Base-by-base conservation (phyloP, 2,329 filamentous ascomycete species). In the Rasamsonia emersonii region DNA sequence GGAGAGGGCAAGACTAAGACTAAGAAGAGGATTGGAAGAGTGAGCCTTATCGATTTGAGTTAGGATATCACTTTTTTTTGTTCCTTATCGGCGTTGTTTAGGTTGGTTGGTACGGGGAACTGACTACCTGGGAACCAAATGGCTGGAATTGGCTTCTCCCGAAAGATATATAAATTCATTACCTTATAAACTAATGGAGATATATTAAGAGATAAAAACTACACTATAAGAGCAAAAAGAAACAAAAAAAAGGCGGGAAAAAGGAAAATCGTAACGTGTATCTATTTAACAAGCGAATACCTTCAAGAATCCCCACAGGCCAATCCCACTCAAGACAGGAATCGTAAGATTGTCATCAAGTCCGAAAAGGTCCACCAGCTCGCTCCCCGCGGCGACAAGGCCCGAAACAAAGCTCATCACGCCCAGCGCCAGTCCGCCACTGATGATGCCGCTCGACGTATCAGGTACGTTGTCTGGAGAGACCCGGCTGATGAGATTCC, bases 321-420 rank as follows among this genome's bases (percentile, higher is more conserved):
- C 88, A 27, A 86, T 62, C 15, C 88, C 86, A 53, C 86, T 94
- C 30, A 98, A 68, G 16, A 93, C 77, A 2, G 91, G 91, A 58
- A 98, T 98, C 30, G 89, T 96, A 47, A 98, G 67, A 60, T 98
- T 98, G 62, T 98, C 91, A 52, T 98, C 91, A 82, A 86, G 88
- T 28, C 86, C 85, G 55, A 86, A 95, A 1, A 96, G 52, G 61
- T 98, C 86, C 27, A 94, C 71, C 10, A 89, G 82, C 61, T 98
- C 91, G 51, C 86, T 95, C 26, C 79, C 78, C 35, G 86, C 85
- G 24, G 86, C 91, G 32, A 89, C 76, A 25, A 96, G 61, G n/a
- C 91, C 91, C 5, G 88, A 88, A 64, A 83, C 85, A 23, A 94
- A 43, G 52, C 86, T 85, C 75, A 96, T 77, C 37, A 85, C 66